A percentile compares a stretch with the other conserved stretches of the same genome.
Evolutionary conservation across 1,284 basidiomycete species (phyloP).

Genomic region (Sanguinoderma infundibulare): DNA sequence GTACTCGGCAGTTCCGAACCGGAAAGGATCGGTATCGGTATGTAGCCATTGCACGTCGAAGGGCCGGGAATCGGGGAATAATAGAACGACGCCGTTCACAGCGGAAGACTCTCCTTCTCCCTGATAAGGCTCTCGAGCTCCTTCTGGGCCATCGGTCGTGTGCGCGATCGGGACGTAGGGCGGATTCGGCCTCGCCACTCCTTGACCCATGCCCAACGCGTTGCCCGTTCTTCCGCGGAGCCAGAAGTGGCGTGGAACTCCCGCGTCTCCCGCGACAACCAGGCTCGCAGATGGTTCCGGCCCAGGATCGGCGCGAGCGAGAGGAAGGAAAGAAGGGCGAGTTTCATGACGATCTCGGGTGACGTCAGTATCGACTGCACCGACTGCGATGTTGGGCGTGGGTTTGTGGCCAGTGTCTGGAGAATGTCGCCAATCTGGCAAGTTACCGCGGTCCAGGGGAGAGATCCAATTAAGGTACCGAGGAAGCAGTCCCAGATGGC

Average conservation of each 20-base stretch:
- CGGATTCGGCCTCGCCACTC: constrained; percentile 61
- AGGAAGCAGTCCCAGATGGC: constrained; percentile 74
- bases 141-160: constrained; percentile 27
- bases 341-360: constrained; percentile 74
- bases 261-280: constrained; percentile 45
- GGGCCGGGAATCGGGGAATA: background rate
- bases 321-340: constrained; percentile 72
- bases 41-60: background rate
- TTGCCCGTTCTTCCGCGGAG: constrained; percentile 40
- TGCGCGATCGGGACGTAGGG: constrained; percentile 47
- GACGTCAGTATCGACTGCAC: constrained; percentile 74
- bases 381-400: constrained; percentile 68
- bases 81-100: constrained; percentile 21
- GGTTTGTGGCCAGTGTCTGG: constrained; percentile 73
- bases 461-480: constrained; percentile 79
- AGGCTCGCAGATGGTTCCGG: constrained; percentile 60
- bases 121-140: constrained; percentile 34
- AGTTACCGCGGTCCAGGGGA: constrained; percentile 85
- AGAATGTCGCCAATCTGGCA: constrained; percentile 89
- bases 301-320: constrained; percentile 80
- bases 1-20: background rate
- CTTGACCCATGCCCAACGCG: constrained; percentile 62
- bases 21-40: background rate
- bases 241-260: constrained; percentile 6
- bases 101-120: constrained; percentile 35